Base-by-base conservation (phyloP, 1,139 yeast genomes). In the Magnusiomyces paraingens region DNA sequence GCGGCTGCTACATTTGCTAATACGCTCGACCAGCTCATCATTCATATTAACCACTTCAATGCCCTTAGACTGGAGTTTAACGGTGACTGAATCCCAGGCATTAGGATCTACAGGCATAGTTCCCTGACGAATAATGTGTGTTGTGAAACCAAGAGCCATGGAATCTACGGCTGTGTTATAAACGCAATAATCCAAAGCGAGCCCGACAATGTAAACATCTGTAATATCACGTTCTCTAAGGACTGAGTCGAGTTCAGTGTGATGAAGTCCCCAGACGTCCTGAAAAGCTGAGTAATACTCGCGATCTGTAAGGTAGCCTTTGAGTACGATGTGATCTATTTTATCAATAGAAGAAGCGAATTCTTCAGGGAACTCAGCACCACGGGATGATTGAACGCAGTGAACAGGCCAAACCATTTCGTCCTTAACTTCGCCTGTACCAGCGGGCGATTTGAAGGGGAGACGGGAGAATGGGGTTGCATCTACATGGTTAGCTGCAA, bases 261-360 rank as follows among this genome's bases (percentile, higher is more conserved):
- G 73, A 62, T 86, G 84, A 38, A 79, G 62, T 22, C 81, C 78
- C 94, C 96, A 88, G 32, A 81, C 76, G 67, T 91, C 98, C 53
- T 77, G 73, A 66, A 91, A 90, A 43, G 95, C 91, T n/a, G 96
- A 88, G 65, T 90, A 91, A 67, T 84, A 89, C 65, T 91, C 98
- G 21, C 94, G 70, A 61, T 87, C 91, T 26, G 71, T 71, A 36
- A 84, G 68, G 56, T 74, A 77, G 0, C 97, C 98, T 69, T 91
- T 91, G 55, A 75, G 75, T 4, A 91, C 81, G 12, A 68, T 56
- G 55, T 64, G 56, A 60, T 68, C 56, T 52, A 69, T 52, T 44
- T 62, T 43, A 15, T 53, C n/a, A 15, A 14, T 2, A 18, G 22
- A 21, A 20, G 45, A 50, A 10, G 49, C 58, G 49, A 83, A 74